A percentile compares a stretch with the other conserved stretches of the same genome.
These are phyloP conservation scores for Aspergillus asperescens DNA, from an alignment of 495 filamentous ascomycete species.

Conservation along the genomic window DNA sequence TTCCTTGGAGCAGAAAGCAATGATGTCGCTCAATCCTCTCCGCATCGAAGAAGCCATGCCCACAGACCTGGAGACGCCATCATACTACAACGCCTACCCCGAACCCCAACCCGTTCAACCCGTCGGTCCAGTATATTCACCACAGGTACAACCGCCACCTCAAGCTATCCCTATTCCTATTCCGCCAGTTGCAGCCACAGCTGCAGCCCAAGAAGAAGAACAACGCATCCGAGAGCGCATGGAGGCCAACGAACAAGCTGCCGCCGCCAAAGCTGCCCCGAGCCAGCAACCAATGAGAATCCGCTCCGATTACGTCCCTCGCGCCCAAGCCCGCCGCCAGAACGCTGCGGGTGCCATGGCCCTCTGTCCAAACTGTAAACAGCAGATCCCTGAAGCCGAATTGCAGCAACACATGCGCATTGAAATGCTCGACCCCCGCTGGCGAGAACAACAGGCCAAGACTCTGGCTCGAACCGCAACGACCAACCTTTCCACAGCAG, in stretches of 20 bases:
- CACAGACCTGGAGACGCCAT: constrained; percentile 58
- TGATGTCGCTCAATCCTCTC: constrained; percentile 74
- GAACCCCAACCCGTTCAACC: constrained; percentile 20
- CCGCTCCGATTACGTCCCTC: constrained; percentile 83
- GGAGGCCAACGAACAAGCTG: constrained; percentile 64
- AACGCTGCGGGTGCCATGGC: constrained; percentile 62
- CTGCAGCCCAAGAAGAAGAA: constrained; percentile 58
- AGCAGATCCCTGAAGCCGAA: constrained; percentile 79
- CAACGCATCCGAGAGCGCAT: constrained; percentile 61
- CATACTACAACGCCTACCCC: constrained; percentile 51
- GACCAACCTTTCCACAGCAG: constrained; percentile 78
- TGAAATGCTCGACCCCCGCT: constrained; percentile 88
- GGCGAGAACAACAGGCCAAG: constrained; percentile 93
- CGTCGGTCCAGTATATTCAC: constrained; percentile 29
- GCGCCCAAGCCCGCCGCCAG: constrained; percentile 63
- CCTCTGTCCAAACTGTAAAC: constrained; percentile 90
- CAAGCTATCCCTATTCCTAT: constrained; percentile 31
- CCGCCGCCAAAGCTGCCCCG: constrained; percentile 69
- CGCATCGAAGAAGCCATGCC: constrained; percentile 97
- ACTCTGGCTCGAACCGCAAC: constrained; percentile 76
- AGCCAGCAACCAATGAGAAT: constrained; percentile 78
- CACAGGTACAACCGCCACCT: constrained; percentile 33
- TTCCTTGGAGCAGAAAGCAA: constrained; percentile 89
- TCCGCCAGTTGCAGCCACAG: constrained; percentile 12
- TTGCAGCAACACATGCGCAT: constrained; percentile 93